A percentile compares a stretch with the other conserved stretches of the same genome.
Evolutionary conservation across 805 yeast species (phyloP).

Genomic region (Candida ficus): DNA sequence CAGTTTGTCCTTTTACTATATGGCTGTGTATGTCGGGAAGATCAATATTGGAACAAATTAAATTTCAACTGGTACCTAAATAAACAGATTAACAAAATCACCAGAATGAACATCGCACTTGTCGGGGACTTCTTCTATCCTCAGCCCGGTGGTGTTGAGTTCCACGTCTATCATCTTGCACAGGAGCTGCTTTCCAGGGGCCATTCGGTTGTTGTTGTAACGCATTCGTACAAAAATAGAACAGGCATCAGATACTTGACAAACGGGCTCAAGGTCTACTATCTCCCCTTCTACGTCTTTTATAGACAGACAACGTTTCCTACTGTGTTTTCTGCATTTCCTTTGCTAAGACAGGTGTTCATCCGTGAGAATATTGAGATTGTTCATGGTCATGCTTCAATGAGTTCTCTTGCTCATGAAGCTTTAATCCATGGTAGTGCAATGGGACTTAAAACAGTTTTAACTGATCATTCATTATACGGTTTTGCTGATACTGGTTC

Average conservation of each 20-base stretch:
- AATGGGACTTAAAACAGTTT: conserved; percentile 87
- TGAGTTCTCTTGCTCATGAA: conserved; percentile 83
- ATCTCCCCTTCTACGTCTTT: conserved; percentile 77
- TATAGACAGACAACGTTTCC: conserved; percentile 85
- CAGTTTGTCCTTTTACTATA: too few species aligned
- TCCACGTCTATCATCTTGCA: conserved; percentile 88
- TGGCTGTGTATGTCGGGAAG: too few species aligned
- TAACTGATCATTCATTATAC: conserved; percentile 93
- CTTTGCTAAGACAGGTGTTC: conserved; percentile 77
- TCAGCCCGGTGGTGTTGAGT: conserved; percentile 97
- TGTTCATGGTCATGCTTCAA: conserved; percentile 93
- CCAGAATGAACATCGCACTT: conserved; percentile 41
- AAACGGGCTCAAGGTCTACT: conserved; percentile 89
- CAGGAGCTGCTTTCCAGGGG: conserved; percentile 76
- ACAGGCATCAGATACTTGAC: conserved; percentile 78
- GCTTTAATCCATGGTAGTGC: conserved; percentile 87
- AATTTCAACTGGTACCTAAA: too few species aligned
- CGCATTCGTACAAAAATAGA: conserved; percentile 84
- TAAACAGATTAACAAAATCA: too few species aligned
- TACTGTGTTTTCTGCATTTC: conserved; percentile 82
- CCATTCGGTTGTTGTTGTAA: conserved; percentile 78
- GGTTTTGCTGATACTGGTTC: conserved; percentile 87
- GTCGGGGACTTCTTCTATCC: conserved; percentile 97
- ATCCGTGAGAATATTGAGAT: conserved; percentile 82
- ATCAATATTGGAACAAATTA: too few species aligned